Conservation (phyloP, 23 red algal species). For the Pyropia yezoensis region DNA sequence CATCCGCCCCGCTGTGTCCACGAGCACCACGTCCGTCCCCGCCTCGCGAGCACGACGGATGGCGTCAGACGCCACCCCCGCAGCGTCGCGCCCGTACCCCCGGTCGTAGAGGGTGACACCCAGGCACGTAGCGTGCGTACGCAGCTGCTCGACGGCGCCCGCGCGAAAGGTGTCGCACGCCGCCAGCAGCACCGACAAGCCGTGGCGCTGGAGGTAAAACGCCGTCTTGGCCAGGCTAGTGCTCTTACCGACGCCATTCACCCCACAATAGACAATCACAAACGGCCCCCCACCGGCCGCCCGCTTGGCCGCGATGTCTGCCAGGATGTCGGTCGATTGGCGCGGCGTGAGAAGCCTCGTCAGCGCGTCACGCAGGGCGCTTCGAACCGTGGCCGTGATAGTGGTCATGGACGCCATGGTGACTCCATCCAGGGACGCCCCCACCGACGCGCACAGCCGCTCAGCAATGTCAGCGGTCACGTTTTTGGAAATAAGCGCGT, state of each 20-base stretch:
- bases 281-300: constrained; percentile 33
- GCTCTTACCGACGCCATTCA: constrained; percentile 97
- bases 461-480: constrained; percentile 86
- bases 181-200: constrained; percentile 71
- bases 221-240: constrained; percentile 86
- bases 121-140: constrained; percentile 87
- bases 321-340: constrained; percentile 52
- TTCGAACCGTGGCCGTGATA: constrained; percentile 42
- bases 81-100: constrained; percentile 87
- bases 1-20: constrained; percentile 98
- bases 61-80: constrained; percentile 68
- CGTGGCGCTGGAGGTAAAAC: constrained; percentile 67
- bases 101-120: constrained; percentile 71
- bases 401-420: constrained; percentile 33
- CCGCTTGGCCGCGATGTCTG: constrained; percentile 37
- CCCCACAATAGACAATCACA: constrained; percentile 87
- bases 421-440: constrained; percentile 45
- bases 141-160: constrained; percentile 94
- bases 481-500: constrained; percentile 72
- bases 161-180: constrained; percentile 98
- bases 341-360: constrained; percentile 60
- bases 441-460: constrained; percentile 62
- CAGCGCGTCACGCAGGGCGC: constrained; percentile 69
- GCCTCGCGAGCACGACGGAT: constrained; percentile 56
- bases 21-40: constrained; percentile 70